phyloP scores from a whole-genome alignment of 805 yeast genomes.

The Wickerhamomyces subpelliculosus region DNA sequence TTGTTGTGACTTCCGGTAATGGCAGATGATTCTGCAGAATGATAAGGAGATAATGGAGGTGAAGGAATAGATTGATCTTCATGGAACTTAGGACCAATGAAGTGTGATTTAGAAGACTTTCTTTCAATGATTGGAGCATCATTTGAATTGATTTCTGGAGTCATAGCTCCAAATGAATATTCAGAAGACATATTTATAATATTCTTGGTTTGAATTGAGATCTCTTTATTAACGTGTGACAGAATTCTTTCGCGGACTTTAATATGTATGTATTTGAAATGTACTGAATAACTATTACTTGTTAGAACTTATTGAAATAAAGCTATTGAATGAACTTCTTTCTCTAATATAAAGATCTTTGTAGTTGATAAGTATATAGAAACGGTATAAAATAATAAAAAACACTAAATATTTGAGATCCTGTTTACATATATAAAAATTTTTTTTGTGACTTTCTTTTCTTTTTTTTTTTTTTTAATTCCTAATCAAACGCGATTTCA shows the following conservation, averaged over 20 bases:
- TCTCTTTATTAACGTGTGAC: too few species aligned
- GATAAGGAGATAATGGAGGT: slow-evolving; percentile 40
- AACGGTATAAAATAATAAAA: too few species aligned
- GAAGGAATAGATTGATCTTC: slow-evolving; percentile 31
- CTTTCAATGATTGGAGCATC: slow-evolving; percentile 10
- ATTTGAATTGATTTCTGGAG: slow-evolving; percentile 15
- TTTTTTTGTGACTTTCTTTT: not conserved
- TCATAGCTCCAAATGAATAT: slow-evolving; percentile 16
- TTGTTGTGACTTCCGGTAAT: not conserved
- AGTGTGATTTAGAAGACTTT: slow-evolving; percentile 18
- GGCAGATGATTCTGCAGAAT: slow-evolving; percentile 5
- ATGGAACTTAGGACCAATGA: slow-evolving; percentile 5
- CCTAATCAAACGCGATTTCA: not conserved
- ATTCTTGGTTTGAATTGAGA: too few species aligned
- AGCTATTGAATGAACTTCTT: too few species aligned
- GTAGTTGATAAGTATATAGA: too few species aligned
- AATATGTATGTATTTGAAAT: not conserved
- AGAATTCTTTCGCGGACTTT: not conserved
- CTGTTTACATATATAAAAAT: not conserved
- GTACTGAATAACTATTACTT: too few species aligned
- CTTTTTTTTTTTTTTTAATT: not conserved
- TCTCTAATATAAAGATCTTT: too few species aligned
- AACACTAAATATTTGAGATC: not conserved
- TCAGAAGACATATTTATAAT: slow-evolving; percentile 5
- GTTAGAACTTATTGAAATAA: too few species aligned